Conservation (phyloP, 129 eudicot genomes). For the Gnaphalium uliginosum region DNA sequence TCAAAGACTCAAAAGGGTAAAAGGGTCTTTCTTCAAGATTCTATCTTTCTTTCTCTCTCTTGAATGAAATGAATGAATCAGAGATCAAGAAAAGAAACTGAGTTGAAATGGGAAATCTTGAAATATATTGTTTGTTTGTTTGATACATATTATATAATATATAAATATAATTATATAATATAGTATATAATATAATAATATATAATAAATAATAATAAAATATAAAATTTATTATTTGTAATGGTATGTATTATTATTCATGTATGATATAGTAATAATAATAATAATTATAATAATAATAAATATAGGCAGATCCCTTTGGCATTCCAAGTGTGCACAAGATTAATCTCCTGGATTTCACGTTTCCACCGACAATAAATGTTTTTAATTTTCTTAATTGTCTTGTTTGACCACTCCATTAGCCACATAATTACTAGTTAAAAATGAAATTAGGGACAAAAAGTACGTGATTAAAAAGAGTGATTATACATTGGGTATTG, state of each 20-base stretch:
- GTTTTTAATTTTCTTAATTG: neutral
- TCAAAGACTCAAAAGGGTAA: constrained; percentile 35
- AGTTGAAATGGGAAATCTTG: constrained; percentile 35
- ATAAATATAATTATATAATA: too few species aligned
- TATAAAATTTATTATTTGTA: too few species aligned
- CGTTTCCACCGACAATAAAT: constrained; percentile 37
- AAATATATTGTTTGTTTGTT: constrained; percentile 16
- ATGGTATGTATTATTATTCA: too few species aligned
- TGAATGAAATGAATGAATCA: constrained; percentile 9
- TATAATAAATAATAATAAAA: too few species aligned
- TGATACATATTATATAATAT: neutral
- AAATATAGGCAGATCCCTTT: constrained; percentile 28
- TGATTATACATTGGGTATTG: neutral
- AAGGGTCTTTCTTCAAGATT: constrained; percentile 33
- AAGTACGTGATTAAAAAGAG: constrained; percentile 2
- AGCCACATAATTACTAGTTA: constrained; percentile 17
- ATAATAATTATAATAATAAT: neutral
- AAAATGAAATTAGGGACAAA: constrained; percentile 23
- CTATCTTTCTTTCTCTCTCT: constrained; percentile 25
- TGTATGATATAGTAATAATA: neutral
- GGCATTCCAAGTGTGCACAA: constrained; percentile 38
- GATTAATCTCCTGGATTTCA: constrained; percentile 31
- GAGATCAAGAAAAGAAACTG: constrained; percentile 33
- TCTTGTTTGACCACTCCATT: constrained; percentile 39
- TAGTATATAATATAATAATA: too few species aligned